Evolutionary conservation across 768 basidiomycete genomes (phyloP).

Genomic region (Mycena sanguinolenta): DNA sequence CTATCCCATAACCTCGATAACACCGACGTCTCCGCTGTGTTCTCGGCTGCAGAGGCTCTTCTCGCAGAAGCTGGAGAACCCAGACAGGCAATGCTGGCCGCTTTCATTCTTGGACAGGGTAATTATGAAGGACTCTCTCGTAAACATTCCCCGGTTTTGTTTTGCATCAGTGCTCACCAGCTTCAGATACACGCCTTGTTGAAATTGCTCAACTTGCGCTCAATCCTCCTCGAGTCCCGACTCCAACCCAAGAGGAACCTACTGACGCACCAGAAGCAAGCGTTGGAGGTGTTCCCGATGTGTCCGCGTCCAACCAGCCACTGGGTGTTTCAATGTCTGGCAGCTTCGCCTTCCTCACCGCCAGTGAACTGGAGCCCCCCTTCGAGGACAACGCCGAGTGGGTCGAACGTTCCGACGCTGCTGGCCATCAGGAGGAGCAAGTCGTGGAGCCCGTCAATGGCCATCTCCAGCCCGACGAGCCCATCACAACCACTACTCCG

Average conservation of each 20-base stretch:
- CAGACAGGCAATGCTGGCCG: conserved; percentile 65
- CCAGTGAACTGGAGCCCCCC: conserved; percentile 77
- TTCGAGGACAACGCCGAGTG: conserved; percentile 70
- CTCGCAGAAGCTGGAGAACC: conserved; percentile 66
- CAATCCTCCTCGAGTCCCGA: conserved; percentile 60
- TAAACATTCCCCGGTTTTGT: conserved; percentile 50
- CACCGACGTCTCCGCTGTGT: conserved; percentile 67
- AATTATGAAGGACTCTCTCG: conserved; percentile 75
- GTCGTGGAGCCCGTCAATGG: conserved; percentile 53
- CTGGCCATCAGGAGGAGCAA: conserved; percentile 36
- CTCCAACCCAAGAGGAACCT: conserved; percentile 52
- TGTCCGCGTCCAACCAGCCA: conserved; percentile 57
- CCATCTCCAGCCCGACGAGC: conserved; percentile 38
- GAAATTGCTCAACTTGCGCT: conserved; percentile 69
- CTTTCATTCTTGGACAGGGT: conserved; percentile 70
- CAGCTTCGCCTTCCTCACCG: conserved; percentile 86
- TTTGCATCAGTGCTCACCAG: conserved; percentile 30
- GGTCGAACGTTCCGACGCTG: conserved; percentile 64
- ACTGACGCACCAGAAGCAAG: conserved; percentile 44
- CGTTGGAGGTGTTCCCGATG: conserved; percentile 39
- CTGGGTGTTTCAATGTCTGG: conserved; percentile 55
- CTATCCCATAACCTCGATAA: conserved; percentile 59
- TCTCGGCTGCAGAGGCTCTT: conserved; percentile 65
- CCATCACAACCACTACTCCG: conserved; percentile 17
- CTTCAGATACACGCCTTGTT: conserved; percentile 69